Conservation (phyloP, 805 yeast species). For the Candida anglica region DNA sequence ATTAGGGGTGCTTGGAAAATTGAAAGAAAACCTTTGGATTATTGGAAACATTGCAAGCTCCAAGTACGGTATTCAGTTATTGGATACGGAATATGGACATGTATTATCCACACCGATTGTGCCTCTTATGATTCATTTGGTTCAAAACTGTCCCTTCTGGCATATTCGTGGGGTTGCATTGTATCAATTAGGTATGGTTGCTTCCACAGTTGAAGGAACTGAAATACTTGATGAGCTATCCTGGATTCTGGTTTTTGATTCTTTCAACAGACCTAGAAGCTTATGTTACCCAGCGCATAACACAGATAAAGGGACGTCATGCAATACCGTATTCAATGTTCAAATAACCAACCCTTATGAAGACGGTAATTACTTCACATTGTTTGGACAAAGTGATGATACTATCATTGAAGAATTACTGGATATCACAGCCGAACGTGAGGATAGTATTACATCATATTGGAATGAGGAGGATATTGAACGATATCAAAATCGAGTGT, state of each 20-base stretch:
- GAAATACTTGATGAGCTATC: constrained; percentile 79
- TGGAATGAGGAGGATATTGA: constrained; percentile 4
- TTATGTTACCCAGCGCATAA: constrained; percentile 16
- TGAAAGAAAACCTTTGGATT: constrained; percentile 84
- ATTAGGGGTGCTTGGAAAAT: constrained; percentile 20
- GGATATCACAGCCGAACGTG: constrained; percentile 1
- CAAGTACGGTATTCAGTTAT: constrained; percentile 54
- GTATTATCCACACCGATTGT: constrained; percentile 20
- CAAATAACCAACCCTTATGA: constrained; percentile 20
- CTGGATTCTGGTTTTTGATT: constrained; percentile 46
- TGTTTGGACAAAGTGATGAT: constrained; percentile 11
- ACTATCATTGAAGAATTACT: constrained; percentile 1
- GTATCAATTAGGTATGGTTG: constrained; percentile 69
- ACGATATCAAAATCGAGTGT: constrained; percentile 7
- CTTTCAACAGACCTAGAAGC: constrained; percentile 12
- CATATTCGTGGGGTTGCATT: constrained; percentile 74
- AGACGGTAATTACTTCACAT: constrained; percentile 19
- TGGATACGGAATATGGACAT: constrained; percentile 27
- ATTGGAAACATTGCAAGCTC: constrained; percentile 79
- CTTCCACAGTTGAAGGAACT: constrained; percentile 72
- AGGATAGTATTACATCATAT: constrained; percentile 1
- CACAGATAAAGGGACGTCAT: background rate
- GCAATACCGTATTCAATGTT: constrained; percentile 13
- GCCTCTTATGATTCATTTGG: constrained; percentile 44
- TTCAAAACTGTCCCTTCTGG: constrained; percentile 36